A percentile compares a stretch with the other conserved stretches of the same genome.
Evolutionary conservation across 2,329 filamentous ascomycete genomes (phyloP).

Genomic region (Podosphaera fusca): DNA sequence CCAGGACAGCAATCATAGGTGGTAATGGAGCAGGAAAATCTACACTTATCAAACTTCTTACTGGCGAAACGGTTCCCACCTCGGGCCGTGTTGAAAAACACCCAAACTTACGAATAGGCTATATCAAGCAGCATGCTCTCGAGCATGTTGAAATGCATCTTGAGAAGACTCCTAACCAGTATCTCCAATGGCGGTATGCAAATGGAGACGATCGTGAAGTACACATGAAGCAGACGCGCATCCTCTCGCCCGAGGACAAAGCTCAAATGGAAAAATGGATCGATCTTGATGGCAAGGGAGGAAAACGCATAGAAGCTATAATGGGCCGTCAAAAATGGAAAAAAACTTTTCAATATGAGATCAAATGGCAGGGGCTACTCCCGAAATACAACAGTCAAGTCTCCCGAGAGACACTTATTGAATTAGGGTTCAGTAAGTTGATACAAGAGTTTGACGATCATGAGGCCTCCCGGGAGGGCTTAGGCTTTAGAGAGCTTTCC

Average conservation of each 20-base stretch:
- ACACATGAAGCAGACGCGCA: slow-evolving; percentile 88
- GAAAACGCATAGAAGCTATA: slow-evolving; percentile 59
- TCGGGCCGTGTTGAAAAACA: slow-evolving; percentile 87
- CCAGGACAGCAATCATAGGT: slow-evolving; percentile 85
- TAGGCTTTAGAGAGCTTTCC: slow-evolving; percentile 83
- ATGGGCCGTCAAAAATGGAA: slow-evolving; percentile 97
- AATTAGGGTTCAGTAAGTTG: slow-evolving; percentile 76
- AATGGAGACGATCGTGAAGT: slow-evolving; percentile 95
- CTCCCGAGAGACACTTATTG: slow-evolving; percentile 71
- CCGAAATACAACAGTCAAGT: slow-evolving; percentile 88
- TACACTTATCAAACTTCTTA: slow-evolving; percentile 91
- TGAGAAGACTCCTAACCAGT: slow-evolving; percentile 98
- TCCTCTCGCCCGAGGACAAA: slow-evolving; percentile 64
- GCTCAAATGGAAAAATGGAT: slow-evolving; percentile 80
- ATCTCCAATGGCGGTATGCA: slow-evolving; percentile 94
- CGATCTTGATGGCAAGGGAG: slow-evolving; percentile 63
- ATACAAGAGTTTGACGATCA: slow-evolving; percentile 97
- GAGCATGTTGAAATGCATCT: slow-evolving; percentile 99
- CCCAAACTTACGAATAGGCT: slow-evolving; percentile 92
- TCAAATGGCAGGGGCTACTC: slow-evolving; percentile 76
- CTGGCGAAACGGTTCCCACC: slow-evolving; percentile 71
- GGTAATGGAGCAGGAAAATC: slow-evolving; percentile 97
- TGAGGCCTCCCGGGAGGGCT: slow-evolving; percentile 92
- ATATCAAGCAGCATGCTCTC: slow-evolving; percentile 97
- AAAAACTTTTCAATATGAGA: slow-evolving; percentile 97